phyloP scores from a whole-genome alignment of 2,329 filamentous ascomycete species.

The Aspergillus sp. region DNA sequence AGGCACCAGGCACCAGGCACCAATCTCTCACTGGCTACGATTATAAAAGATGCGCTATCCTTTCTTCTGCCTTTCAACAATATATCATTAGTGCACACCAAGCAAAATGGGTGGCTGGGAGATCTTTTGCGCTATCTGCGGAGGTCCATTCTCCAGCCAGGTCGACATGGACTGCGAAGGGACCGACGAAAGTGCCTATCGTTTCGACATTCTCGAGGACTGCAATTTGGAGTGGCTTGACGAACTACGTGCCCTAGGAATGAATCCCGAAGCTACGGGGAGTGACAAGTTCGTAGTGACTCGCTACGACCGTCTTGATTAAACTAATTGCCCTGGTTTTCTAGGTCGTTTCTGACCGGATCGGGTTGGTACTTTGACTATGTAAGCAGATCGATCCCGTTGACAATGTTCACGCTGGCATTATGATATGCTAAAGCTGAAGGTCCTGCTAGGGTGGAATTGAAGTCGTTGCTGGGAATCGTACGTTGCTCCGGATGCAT shows the following conservation, averaged over 20 bases:
- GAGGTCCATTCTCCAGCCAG: constrained; percentile 4
- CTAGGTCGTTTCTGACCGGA: not conserved
- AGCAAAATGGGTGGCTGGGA: constrained; percentile 5
- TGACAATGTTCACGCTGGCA: not conserved
- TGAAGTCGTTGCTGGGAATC: not conserved
- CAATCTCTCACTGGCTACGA: not conserved
- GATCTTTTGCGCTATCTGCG: constrained; percentile 3
- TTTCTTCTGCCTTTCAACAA: not conserved
- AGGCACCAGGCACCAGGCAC: not conserved
- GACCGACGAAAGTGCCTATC: constrained; percentile 2
- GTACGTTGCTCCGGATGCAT: not conserved
- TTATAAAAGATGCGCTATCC: not conserved
- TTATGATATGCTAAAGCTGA: not conserved
- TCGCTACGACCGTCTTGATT: not conserved
- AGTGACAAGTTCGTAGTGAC: constrained; percentile 1
- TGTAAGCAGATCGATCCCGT: not conserved
- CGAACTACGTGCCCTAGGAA: constrained; percentile 1
- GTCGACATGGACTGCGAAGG: constrained; percentile 6
- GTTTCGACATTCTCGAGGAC: constrained; percentile 5
- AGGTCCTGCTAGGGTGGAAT: not conserved
- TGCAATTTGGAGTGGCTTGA: constrained; percentile 5
- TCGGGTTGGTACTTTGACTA: not conserved
- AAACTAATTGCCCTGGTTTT: not conserved
- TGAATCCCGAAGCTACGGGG: not conserved
- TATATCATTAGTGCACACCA: not conserved